A percentile compares a stretch with the other conserved stretches of the same genome.
Conservation (phyloP, 371 early-diverging fungal species). For the Coemansia sp. region DNA sequence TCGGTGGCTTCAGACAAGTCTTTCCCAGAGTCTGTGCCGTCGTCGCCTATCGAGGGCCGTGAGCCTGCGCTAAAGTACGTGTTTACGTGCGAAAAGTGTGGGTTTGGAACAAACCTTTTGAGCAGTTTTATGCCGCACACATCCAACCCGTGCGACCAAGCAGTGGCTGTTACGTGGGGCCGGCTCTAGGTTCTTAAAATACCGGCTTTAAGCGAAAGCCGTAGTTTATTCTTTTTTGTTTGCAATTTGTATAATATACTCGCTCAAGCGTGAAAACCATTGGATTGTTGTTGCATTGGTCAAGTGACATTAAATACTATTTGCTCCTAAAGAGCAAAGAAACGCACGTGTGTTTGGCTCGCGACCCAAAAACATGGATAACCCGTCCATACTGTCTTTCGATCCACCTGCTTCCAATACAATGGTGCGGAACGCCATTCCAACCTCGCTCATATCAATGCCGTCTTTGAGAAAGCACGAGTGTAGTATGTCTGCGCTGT, state of each 20-base stretch:
- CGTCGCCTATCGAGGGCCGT: slow-evolving; percentile 20
- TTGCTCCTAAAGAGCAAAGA: slow-evolving; percentile 32
- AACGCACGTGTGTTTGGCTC: slow-evolving; percentile 75
- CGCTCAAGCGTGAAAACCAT: too few species aligned
- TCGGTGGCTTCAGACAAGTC: slow-evolving; percentile 19
- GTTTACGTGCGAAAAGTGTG: slow-evolving; percentile 40
- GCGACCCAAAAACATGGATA: slow-evolving; percentile 74
- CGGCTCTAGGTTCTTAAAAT: background rate
- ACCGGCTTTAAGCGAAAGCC: too few species aligned
- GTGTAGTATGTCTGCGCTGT: slow-evolving; percentile 79
- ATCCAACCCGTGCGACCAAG: slow-evolving; percentile 42
- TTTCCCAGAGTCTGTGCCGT: slow-evolving; percentile 13
- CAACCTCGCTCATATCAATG: slow-evolving; percentile 48
- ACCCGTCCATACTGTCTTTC: slow-evolving; percentile 66
- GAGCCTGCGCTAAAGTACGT: slow-evolving; percentile 35
- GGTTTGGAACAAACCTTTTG: slow-evolving; percentile 45
- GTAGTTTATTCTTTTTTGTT: background rate
- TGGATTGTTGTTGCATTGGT: too few species aligned
- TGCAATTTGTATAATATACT: too few species aligned
- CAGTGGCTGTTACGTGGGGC: slow-evolving; percentile 22
- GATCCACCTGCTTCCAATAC: slow-evolving; percentile 69
- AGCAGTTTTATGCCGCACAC: slow-evolving; percentile 45
- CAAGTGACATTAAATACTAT: background rate
- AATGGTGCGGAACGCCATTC: slow-evolving; percentile 58
- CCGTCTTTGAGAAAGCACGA: slow-evolving; percentile 65